Evolutionary conservation across 768 basidiomycete species (phyloP).

Genomic region (Pulveroboletus sp.): DNA sequence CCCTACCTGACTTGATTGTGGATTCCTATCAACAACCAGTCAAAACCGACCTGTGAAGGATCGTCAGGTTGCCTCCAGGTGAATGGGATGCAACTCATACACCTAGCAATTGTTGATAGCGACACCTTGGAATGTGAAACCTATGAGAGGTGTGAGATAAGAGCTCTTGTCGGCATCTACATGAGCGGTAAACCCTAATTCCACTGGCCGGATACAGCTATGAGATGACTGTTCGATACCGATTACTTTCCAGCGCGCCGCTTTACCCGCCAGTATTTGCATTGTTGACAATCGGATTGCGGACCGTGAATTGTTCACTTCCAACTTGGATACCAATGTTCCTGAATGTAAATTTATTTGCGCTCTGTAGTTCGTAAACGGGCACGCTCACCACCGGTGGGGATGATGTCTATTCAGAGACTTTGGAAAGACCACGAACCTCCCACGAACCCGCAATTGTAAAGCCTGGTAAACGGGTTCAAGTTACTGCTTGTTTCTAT

Average conservation of each 20-base stretch:
- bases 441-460: conserved; percentile 49
- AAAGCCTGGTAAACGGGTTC: too few relatives aligned
- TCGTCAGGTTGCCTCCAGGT: background rate
- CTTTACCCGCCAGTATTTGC: conserved; percentile 34
- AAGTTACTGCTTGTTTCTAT: too few relatives aligned
- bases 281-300: conserved; percentile 56
- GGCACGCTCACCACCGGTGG: conserved; percentile 36
- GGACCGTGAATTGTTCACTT: conserved; percentile 76
- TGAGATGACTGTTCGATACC: background rate
- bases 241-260: background rate
- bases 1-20: conserved; percentile 31
- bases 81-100: background rate
- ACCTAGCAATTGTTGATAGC: conserved; percentile 40
- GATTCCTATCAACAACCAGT: conserved; percentile 39
- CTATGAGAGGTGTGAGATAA: conserved; percentile 19
- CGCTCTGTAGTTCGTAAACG: too few relatives aligned
- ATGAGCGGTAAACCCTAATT: conserved; percentile 37
- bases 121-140: conserved; percentile 54
- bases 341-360: conserved; percentile 3
- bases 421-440: conserved; percentile 38
- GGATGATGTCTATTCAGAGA: conserved; percentile 33
- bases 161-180: background rate
- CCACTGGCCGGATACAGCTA: conserved; percentile 34
- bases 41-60: conserved; percentile 39
- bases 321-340: conserved; percentile 67